Base-by-base conservation (phyloP, 371 early-diverging fungal species). In the Mortierella sp. region DNA sequence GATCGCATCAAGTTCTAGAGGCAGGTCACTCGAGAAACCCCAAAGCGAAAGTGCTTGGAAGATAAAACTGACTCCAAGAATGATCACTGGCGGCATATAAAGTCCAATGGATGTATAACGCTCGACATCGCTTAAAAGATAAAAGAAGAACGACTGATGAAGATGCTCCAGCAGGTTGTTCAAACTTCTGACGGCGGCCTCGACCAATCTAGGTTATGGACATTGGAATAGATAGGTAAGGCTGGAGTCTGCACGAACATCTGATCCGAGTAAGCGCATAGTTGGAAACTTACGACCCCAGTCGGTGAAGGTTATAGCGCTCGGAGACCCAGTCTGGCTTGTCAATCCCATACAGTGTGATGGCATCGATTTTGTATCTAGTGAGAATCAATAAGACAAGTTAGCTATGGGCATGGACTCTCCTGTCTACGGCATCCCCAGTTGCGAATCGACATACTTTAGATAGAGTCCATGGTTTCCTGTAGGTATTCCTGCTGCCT, bases 81-180 rank as follows among this genome's bases (percentile, higher is more conserved):
- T 67, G 30, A 91, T 88, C 4, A 91, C 85, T 0, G 96, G 94
- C 2, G 94, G 94, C 78, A 96, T 89, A 67, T 96, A 98, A 54
- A 91, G 86, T 27, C 93, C 92, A 46, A 98, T 91, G 1, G 97
- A 95, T 14, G 96, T 91, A 81, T 93, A 96, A 26, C 85, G 85
- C 19, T 80, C 63, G 24, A 91, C 85, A 16, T 86, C 83, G n/a
- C 93, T 91, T 65, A 97, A 83, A 16, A 96, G 80, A 76, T 98
- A 98, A 65, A 97, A 96, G 84, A 95, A 96, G 83, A 93, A 96
- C 10, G 97, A 93, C 67, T 97, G 98, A 68, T 98, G 98, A 34
- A 98, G 87, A 59, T 94, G 91, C 67, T 98, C 98, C 42, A 98
- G 83, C 48, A 98, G 72, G 74, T 97, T 97, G 83, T 94, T 97